Conservation (phyloP, 768 basidiomycete genomes). For the Boletus subparvulus region DNA sequence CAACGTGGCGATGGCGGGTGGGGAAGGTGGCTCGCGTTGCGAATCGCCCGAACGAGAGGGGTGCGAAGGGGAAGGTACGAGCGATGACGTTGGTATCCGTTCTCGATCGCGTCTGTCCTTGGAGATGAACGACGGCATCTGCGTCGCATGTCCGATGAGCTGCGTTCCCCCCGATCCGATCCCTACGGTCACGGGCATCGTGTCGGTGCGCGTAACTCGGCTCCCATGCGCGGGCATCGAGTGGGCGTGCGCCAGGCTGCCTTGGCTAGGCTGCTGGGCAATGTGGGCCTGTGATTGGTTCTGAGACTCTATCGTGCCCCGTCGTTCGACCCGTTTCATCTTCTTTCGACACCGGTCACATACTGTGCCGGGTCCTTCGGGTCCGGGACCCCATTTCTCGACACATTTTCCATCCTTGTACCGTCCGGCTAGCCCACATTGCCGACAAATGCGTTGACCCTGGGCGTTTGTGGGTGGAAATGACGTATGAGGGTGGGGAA, state of each 20-base stretch:
- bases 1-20: slow-evolving; percentile 33
- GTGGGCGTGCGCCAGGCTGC: slow-evolving; percentile 19
- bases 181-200: slow-evolving; percentile 30
- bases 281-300: slow-evolving; percentile 24
- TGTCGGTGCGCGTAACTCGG: slow-evolving; percentile 30
- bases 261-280: slow-evolving; percentile 8
- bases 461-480: slow-evolving; percentile 46
- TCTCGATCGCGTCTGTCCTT: slow-evolving; percentile 31
- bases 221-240: slow-evolving; percentile 20
- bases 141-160: slow-evolving; percentile 23
- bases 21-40: slow-evolving; percentile 33
- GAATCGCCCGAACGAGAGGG: slow-evolving; percentile 13
- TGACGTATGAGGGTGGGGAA: slow-evolving; percentile 13
- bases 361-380: slow-evolving; percentile 79
- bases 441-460: slow-evolving; percentile 75
- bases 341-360: slow-evolving; percentile 86
- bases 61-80: slow-evolving; percentile 19
- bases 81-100: slow-evolving; percentile 25
- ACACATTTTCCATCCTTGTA: slow-evolving; percentile 87
- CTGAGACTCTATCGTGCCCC: slow-evolving; percentile 58
- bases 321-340: slow-evolving; percentile 79
- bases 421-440: slow-evolving; percentile 69
- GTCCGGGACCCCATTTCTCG: slow-evolving; percentile 86
- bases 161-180: slow-evolving; percentile 28
- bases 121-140: slow-evolving; percentile 24